phyloP scores from a whole-genome alignment of 2,329 filamentous ascomycete genomes.

The Fusarium goolgardi region DNA sequence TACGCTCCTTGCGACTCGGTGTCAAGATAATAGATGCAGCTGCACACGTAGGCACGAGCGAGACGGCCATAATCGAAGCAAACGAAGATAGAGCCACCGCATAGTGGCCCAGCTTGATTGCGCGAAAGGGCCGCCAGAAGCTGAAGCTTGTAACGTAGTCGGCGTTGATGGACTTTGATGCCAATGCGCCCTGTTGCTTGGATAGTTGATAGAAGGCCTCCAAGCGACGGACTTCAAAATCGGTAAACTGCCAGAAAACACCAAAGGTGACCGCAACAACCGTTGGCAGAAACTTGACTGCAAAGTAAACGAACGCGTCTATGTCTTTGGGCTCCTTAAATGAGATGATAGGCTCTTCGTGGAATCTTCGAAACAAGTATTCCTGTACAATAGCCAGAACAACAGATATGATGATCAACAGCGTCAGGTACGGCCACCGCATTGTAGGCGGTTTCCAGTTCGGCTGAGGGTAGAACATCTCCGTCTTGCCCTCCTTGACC shows the following conservation, averaged over 20 bases:
- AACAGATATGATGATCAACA: conserved; percentile 66
- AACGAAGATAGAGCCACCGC: conserved; percentile 75
- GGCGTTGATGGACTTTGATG: conserved; percentile 76
- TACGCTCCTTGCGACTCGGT: conserved; percentile 62
- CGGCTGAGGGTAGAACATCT: conserved; percentile 70
- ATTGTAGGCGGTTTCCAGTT: conserved; percentile 76
- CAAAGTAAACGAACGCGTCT: conserved; percentile 65
- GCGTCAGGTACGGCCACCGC: conserved; percentile 69
- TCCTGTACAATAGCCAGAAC: conserved; percentile 65
- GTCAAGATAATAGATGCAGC: conserved; percentile 70
- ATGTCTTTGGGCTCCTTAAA: conserved; percentile 66
- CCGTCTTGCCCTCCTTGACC: conserved; percentile 52
- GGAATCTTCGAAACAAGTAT: conserved; percentile 64
- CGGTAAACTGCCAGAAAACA: conserved; percentile 73
- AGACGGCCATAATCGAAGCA: conserved; percentile 73
- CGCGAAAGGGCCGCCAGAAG: conserved; percentile 72
- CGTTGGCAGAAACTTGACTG: conserved; percentile 72
- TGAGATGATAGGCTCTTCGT: conserved; percentile 57
- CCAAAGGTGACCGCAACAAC: conserved; percentile 71
- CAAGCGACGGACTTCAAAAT: conserved; percentile 74
- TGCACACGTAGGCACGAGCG: conserved; percentile 75
- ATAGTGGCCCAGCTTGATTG: conserved; percentile 71
- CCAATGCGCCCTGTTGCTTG: conserved; percentile 68
- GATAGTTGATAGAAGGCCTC: conserved; percentile 76
- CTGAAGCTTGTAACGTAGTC: conserved; percentile 78